Conservation (phyloP, 2,329 filamentous ascomycete genomes). For the Ceratocystis alfenasii region DNA sequence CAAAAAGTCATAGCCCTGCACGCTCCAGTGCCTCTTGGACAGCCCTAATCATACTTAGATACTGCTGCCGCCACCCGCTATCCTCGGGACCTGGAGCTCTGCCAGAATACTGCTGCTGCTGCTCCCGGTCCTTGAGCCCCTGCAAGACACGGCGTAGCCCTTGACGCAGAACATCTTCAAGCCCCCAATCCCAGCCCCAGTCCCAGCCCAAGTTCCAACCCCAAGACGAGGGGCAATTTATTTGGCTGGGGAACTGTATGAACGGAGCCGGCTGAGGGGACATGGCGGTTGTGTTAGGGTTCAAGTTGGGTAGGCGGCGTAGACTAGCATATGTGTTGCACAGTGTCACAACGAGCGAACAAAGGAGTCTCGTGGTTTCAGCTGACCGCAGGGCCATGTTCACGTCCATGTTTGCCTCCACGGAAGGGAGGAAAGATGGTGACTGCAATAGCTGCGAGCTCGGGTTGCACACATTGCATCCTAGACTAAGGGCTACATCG, state of each 20-base stretch:
- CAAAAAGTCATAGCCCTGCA: not conserved
- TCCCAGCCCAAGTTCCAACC: not conserved
- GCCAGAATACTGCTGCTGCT: not conserved
- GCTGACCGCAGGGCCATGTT: not conserved
- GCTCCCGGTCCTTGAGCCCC: not conserved
- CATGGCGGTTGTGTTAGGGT: not conserved
- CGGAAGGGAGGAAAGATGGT: not conserved
- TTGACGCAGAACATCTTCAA: not conserved
- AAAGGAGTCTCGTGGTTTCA: not conserved
- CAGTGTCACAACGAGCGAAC: not conserved
- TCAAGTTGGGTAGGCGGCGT: not conserved
- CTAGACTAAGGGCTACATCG: not conserved
- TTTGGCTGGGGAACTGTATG: not conserved
- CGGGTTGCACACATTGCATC: not conserved
- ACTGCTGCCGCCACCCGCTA: not conserved
- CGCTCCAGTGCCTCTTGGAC: not conserved
- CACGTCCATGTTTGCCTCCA: not conserved
- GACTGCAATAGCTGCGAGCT: not conserved
- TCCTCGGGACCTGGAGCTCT: not conserved
- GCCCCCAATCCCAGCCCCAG: not conserved
- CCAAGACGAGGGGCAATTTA: not conserved
- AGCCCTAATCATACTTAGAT: not conserved
- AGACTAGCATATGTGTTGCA: not conserved
- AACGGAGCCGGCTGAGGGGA: not conserved
- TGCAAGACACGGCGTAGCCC: not conserved